Conservation (phyloP, 495 filamentous ascomycete genomes). For the Xanthoparmelia taractica region DNA sequence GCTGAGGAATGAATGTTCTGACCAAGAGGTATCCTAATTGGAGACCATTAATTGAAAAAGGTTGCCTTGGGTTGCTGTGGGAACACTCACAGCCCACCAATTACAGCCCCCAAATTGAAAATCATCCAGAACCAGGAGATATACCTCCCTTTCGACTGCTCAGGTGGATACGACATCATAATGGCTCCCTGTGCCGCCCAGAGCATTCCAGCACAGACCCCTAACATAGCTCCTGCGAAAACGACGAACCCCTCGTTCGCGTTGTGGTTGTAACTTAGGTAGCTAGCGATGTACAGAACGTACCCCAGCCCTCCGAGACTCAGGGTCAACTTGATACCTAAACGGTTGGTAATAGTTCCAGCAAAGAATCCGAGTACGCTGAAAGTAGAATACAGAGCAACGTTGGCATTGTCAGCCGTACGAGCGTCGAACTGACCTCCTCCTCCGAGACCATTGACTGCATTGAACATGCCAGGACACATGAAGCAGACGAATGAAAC, state of each 20-base stretch:
- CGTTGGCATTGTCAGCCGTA: constrained; percentile 41
- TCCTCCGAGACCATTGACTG: constrained; percentile 46
- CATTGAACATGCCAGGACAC: constrained; percentile 74
- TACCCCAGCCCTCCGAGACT: constrained; percentile 43
- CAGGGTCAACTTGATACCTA: constrained; percentile 39
- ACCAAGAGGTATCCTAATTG: constrained; percentile 46
- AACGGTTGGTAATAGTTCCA: constrained; percentile 42
- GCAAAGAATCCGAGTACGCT: constrained; percentile 48
- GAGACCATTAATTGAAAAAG: not conserved
- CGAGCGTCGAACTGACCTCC: constrained; percentile 40
- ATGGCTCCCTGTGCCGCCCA: constrained; percentile 48
- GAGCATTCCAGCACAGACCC: constrained; percentile 42
- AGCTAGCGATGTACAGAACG: constrained; percentile 38
- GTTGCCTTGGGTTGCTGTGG: not conserved
- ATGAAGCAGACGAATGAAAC: constrained; percentile 67
- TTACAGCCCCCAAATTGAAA: constrained; percentile 46
- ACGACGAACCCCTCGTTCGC: constrained; percentile 66
- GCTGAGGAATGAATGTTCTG: constrained; percentile 37
- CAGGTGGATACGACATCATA: constrained; percentile 46
- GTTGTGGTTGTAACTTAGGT: constrained; percentile 60
- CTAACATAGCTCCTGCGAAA: constrained; percentile 48
- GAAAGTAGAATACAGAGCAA: constrained; percentile 57
- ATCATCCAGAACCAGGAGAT: constrained; percentile 48
- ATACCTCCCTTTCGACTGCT: constrained; percentile 42
- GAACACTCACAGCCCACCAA: constrained; percentile 40